Base-by-base conservation (phyloP, 2,329 filamentous ascomycete species). In the Fusarium tuaranense region DNA sequence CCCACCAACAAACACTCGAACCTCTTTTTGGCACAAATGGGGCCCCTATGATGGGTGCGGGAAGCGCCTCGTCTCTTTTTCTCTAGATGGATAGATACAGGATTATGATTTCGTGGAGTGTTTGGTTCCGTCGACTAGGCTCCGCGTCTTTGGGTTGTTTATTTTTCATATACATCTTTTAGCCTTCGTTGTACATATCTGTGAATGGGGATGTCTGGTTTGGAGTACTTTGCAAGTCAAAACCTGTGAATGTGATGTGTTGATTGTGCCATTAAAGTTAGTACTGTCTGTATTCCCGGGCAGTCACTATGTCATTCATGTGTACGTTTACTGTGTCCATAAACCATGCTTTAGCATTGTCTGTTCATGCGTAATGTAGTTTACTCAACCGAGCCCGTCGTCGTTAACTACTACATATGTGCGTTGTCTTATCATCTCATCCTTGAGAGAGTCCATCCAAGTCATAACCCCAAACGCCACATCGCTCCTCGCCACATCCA, bases 41-140 rank as follows among this genome's bases (percentile, higher is more conserved):
- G 41, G 12, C 41, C 41, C 41, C 41, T 14, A 44, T 7, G 38
- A 46, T 57, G 20, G 30, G 30, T 64, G 32, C 57, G 46, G 34
- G 46, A 70, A 70, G 60, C 63, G 58, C 14, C 48, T 32, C 5
- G 63, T 69, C 41, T 20, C 20, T 44, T 44, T 44, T 53, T 34
- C 27, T 55, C 20, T 63, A 69, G 76, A 78, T 71, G 73, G 76
- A 78, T 78, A 74, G 70, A 72, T 70, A 60, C 57, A 46, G 55
- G 48, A 70, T 68, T n/a, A 71, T 73, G 36, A 70, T 65, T 64
- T 41, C 30, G 30, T 51, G 60, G 60, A 63, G 66, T 51, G 32
- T 30, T 32, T 25, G 48, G 61, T 70, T 67, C 58, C 62, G 57
- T 30, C 63, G 64, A 62, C 34, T 51, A 41, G 14, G n/a, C 63